Conservation (phyloP, 1,139 yeast genomes). For the Pichia sp. region DNA sequence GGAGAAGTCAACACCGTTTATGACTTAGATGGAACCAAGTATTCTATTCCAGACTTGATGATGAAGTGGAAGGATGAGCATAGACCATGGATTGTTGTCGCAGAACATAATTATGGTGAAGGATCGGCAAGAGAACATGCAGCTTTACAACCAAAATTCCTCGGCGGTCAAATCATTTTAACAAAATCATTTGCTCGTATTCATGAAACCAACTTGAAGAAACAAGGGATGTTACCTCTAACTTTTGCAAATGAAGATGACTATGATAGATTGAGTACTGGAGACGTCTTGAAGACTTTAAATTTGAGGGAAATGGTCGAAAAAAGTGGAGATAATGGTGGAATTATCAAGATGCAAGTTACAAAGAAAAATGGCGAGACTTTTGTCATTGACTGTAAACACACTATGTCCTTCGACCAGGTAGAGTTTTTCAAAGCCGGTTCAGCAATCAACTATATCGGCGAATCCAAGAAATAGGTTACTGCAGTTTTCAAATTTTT, state of each 20-base stretch:
- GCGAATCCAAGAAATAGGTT: conserved; percentile 48
- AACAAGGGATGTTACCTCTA: conserved; percentile 94
- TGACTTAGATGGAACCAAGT: conserved; percentile 75
- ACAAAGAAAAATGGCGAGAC: conserved; percentile 71
- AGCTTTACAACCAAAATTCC: conserved; percentile 88
- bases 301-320: conserved; percentile 75
- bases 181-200: conserved; percentile 97
- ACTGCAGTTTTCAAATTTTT: background rate
- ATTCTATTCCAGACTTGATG: conserved; percentile 94
- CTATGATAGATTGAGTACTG: conserved; percentile 72
- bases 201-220: conserved; percentile 85
- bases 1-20: conserved; percentile 91
- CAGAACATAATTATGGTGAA: conserved; percentile 97
- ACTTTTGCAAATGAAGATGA: conserved; percentile 87
- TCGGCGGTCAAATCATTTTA: conserved; percentile 84
- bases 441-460: conserved; percentile 91
- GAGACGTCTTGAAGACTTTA: conserved; percentile 75
- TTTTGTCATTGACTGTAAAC: conserved; percentile 73
- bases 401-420: conserved; percentile 96
- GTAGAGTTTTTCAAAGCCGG: conserved; percentile 95
- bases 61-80: conserved; percentile 84
- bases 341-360: conserved; percentile 63
- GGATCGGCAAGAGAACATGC: conserved; percentile 99
- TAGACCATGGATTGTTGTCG: conserved; percentile 91
- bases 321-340: conserved; percentile 85